These are phyloP conservation scores for Clonostachys solani DNA, from an alignment of 2,329 filamentous ascomycete genomes.

Conservation along the genomic window DNA sequence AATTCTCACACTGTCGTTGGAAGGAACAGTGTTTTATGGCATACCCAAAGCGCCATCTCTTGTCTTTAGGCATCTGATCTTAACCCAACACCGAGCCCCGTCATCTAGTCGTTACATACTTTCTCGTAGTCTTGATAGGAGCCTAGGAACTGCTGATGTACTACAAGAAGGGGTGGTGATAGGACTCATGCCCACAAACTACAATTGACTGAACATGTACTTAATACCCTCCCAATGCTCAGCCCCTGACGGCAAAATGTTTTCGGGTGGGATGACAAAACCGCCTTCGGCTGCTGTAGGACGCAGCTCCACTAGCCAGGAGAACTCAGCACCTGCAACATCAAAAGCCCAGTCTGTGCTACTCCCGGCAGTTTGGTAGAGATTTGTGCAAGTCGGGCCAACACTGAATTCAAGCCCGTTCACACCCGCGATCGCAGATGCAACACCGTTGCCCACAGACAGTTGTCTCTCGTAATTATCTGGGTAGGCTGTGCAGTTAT, in stretches of 20 bases:
- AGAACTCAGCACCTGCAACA: conserved; percentile 24
- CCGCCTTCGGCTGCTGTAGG: conserved; percentile 20
- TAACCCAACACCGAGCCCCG: too few relatives aligned
- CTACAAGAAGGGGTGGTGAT: too few relatives aligned
- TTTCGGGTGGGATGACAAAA: conserved; percentile 25
- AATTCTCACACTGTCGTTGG: too few relatives aligned
- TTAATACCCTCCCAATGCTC: conserved; percentile 39
- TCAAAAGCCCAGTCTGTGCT: conserved; percentile 32
- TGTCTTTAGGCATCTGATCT: too few relatives aligned
- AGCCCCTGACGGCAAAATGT: conserved; percentile 27
- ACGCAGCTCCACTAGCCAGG: conserved; percentile 23
- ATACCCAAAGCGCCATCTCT: too few relatives aligned
- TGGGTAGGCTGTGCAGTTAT: conserved; percentile 41
- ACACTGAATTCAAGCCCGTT: conserved; percentile 26
- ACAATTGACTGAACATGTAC: conserved; percentile 40
- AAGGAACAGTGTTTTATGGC: too few relatives aligned
- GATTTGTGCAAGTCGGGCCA: conserved; percentile 48
- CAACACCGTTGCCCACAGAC: conserved; percentile 34
- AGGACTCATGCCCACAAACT: too few relatives aligned
- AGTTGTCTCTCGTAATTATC: conserved; percentile 38
- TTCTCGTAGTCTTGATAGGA: too few relatives aligned
- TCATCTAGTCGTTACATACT: too few relatives aligned
- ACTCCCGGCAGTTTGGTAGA: conserved; percentile 45
- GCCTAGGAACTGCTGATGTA: too few relatives aligned
- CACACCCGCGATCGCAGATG: conserved; percentile 38